Percentiles rank a stretch among this genome's conserved stretches.
Conservation (phyloP, 2,329 filamentous ascomycete genomes). For the Golovinomyces cichoracearum region DNA sequence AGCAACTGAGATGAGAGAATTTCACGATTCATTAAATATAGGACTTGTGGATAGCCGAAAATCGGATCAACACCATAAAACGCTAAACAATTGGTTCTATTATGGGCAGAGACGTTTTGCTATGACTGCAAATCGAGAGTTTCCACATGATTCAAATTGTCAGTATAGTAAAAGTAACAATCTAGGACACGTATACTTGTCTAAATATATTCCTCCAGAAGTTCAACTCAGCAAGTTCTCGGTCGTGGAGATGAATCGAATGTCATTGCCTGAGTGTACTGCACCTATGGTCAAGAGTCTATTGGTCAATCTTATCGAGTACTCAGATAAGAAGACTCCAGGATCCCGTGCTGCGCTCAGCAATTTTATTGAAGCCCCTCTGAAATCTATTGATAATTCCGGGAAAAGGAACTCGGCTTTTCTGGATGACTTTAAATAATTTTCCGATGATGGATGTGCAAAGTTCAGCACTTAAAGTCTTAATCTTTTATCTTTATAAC, state of each 20-base stretch:
- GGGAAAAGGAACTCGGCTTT: constrained; percentile 9
- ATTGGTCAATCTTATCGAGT: constrained; percentile 11
- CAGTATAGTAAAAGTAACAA: background rate
- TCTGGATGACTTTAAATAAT: constrained; percentile 12
- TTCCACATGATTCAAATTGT: too few relatives aligned
- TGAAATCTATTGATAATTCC: constrained; percentile 9
- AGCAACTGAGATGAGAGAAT: constrained; percentile 4
- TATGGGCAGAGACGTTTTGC: constrained; percentile 10
- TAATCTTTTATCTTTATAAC: too few relatives aligned
- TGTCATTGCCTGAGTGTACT: constrained; percentile 6
- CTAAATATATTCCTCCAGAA: constrained; percentile 4
- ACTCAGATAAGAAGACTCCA: constrained; percentile 6
- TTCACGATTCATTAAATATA: constrained; percentile 4
- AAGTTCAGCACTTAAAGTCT: too few relatives aligned
- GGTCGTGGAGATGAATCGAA: constrained; percentile 8
- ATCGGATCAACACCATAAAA: constrained; percentile 3
- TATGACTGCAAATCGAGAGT: constrained; percentile 9
- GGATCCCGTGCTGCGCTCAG: constrained; percentile 7
- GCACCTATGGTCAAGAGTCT: constrained; percentile 10
- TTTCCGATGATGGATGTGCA: too few relatives aligned
- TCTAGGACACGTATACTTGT: constrained; percentile 6
- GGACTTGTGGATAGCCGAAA: constrained; percentile 2
- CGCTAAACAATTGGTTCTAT: constrained; percentile 12
- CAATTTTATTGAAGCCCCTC: constrained; percentile 6
- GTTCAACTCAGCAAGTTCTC: constrained; percentile 5